A percentile compares a stretch with the other conserved stretches of the same genome.
phyloP scores from a whole-genome alignment of 768 basidiomycete species.

The Mrakia blollopis region DNA sequence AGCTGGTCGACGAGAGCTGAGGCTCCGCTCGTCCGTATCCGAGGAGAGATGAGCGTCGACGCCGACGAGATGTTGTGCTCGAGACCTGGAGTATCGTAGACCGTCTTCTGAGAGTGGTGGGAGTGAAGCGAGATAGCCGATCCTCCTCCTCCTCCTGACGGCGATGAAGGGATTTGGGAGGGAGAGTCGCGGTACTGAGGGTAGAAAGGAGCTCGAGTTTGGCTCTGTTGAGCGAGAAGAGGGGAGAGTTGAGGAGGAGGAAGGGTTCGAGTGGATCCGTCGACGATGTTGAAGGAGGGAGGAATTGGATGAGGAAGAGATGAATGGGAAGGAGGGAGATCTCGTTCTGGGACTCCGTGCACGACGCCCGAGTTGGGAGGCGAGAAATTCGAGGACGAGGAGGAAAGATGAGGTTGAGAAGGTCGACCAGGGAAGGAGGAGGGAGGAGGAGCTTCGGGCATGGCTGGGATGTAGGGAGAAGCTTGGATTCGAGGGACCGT shows the following conservation, averaged over 20 bases:
- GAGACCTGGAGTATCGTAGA: constrained; percentile 26
- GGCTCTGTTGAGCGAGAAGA: constrained; percentile 36
- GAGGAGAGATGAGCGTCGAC: constrained; percentile 14
- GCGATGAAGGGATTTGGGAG: constrained; percentile 17
- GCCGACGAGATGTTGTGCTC: constrained; percentile 15
- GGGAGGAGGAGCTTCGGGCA: constrained; percentile 34
- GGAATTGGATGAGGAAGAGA: constrained; percentile 39
- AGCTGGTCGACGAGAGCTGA: constrained; percentile 43
- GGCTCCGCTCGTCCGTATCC: constrained; percentile 31
- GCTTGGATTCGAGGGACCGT: constrained; percentile 48
- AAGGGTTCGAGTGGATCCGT: constrained; percentile 35
- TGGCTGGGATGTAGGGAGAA: constrained; percentile 40
- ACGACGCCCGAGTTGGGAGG: constrained; percentile 17
- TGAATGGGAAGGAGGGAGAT: constrained; percentile 44
- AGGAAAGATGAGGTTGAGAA: constrained; percentile 22
- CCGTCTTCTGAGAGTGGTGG: constrained; percentile 3
- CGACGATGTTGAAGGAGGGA: constrained; percentile 24
- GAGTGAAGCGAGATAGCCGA: constrained; percentile 28
- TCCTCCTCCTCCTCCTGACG: constrained; percentile 24
- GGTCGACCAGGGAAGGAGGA: not conserved
- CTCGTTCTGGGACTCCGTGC: constrained; percentile 38
- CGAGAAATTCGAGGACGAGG: constrained; percentile 1
- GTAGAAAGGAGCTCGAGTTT: constrained; percentile 33
- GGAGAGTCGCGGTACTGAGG: constrained; percentile 33
- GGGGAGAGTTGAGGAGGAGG: constrained; percentile 50